phyloP scores from a whole-genome alignment of 139 green algal genomes.

The Chlamydomonas sp. region DNA sequence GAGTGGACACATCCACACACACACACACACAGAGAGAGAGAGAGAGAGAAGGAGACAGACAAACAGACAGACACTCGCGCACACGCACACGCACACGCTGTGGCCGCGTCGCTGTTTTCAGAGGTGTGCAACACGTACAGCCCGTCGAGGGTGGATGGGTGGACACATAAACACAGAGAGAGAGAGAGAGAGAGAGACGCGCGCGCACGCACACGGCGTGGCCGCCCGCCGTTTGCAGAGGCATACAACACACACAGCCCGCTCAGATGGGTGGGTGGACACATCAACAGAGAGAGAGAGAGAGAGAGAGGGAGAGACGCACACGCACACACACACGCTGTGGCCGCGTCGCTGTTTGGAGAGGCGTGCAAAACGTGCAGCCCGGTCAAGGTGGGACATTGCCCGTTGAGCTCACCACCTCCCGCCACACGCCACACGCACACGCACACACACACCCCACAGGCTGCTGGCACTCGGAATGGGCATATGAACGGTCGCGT shows the following conservation, averaged over 20 bases:
- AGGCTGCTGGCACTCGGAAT: too few species aligned
- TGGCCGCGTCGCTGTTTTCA: not conserved
- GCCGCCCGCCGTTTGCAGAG: constrained; percentile 86
- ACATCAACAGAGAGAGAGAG: constrained; percentile 31
- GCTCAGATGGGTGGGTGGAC: constrained; percentile 58
- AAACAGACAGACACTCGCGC: not conserved
- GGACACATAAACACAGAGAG: too few species aligned
- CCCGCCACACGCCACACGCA: too few species aligned
- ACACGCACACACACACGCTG: too few species aligned
- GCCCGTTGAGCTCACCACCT: too few species aligned
- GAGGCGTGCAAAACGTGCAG: constrained; percentile 56
- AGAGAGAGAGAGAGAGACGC: too few species aligned
- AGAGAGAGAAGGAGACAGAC: too few species aligned
- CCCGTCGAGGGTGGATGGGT: too few species aligned
- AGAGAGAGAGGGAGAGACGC: not conserved
- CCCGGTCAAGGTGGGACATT: constrained; percentile 52
- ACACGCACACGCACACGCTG: not conserved
- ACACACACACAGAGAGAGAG: not conserved
- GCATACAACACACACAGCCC: constrained; percentile 48
- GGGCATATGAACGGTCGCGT: too few species aligned
- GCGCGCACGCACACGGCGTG: too few species aligned
- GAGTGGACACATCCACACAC: constrained; percentile 47
- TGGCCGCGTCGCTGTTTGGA: constrained; percentile 83
- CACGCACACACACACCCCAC: too few species aligned
- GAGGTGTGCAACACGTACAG: not conserved